phyloP scores from a whole-genome alignment of 192 early-diverging fungal species.

The Umbelopsis isabellina region DNA sequence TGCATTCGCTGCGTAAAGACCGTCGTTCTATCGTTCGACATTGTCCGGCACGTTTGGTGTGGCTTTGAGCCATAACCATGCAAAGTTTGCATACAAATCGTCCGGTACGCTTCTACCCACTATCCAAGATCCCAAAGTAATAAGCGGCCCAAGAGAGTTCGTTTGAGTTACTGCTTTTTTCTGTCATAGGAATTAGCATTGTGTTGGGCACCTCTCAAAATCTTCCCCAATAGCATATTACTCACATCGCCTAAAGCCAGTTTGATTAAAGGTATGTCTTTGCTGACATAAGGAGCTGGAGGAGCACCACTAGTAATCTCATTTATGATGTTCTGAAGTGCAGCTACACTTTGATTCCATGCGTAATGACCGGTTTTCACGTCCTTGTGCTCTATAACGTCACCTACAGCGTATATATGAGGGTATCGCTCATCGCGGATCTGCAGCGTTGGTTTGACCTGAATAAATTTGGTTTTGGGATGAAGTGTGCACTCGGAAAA shows the following conservation, averaged over 20 bases:
- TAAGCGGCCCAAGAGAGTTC: conserved; percentile 27
- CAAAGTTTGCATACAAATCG: conserved; percentile 24
- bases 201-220: neutral
- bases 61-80: conserved; percentile 25
- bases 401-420: conserved; percentile 78
- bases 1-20: too few relatives aligned
- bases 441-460: conserved; percentile 73
- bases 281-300: conserved; percentile 28
- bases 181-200: neutral
- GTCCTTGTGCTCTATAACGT: conserved; percentile 57
- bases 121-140: conserved; percentile 33
- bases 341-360: conserved; percentile 32
- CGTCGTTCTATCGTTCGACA: too few relatives aligned
- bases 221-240: neutral
- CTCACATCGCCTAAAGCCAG: conserved; percentile 30
- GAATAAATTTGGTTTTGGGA: conserved; percentile 59
- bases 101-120: conserved; percentile 26
- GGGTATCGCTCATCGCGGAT: conserved; percentile 53
- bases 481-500: conserved; percentile 60
- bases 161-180: conserved; percentile 35
- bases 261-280: conserved; percentile 28
- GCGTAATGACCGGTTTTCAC: conserved; percentile 46
- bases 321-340: conserved; percentile 25
- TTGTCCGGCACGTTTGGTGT: neutral
- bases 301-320: conserved; percentile 18